Percentiles rank a stretch among this genome's conserved stretches.
phyloP scores from a whole-genome alignment of 495 filamentous ascomycete genomes.

The Pyrenopolyporus hunteri region DNA sequence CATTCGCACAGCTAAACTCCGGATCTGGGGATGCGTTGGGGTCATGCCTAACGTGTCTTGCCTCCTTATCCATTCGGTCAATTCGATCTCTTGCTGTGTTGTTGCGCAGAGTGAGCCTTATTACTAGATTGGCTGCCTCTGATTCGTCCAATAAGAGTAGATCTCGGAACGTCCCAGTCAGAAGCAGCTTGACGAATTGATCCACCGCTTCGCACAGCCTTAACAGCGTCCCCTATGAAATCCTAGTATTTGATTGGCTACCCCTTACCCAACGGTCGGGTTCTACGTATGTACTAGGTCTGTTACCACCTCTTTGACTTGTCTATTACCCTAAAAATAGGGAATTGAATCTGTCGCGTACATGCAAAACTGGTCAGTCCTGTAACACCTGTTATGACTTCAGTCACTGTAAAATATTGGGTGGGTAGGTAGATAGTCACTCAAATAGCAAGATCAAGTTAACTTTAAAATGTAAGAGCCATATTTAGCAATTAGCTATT shows the following conservation, averaged over 20 bases:
- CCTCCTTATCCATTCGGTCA: neutral
- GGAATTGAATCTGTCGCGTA: too few species aligned
- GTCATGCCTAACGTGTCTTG: neutral
- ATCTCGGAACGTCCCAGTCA: neutral
- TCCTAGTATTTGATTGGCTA: too few species aligned
- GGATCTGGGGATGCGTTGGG: neutral
- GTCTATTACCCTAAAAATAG: too few species aligned
- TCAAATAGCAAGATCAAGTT: neutral
- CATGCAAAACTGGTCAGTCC: too few species aligned
- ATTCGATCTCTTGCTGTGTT: slow-evolving; percentile 1
- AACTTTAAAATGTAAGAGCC: neutral
- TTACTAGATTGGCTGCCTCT: neutral
- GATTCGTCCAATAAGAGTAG: slow-evolving; percentile 3
- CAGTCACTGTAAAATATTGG: too few species aligned
- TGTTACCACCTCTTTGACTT: too few species aligned
- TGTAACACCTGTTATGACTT: too few species aligned
- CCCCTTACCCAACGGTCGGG: too few species aligned
- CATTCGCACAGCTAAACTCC: neutral
- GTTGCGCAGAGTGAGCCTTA: neutral
- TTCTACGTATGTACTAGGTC: too few species aligned
- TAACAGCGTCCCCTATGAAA: neutral
- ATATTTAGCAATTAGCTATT: slow-evolving; percentile 34
- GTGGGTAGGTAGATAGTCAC: neutral
- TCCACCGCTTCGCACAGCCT: neutral
- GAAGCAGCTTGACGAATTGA: neutral